These are phyloP conservation scores for Neoboletus brunneissimus DNA, from an alignment of 768 basidiomycete species.

Conservation along the genomic window DNA sequence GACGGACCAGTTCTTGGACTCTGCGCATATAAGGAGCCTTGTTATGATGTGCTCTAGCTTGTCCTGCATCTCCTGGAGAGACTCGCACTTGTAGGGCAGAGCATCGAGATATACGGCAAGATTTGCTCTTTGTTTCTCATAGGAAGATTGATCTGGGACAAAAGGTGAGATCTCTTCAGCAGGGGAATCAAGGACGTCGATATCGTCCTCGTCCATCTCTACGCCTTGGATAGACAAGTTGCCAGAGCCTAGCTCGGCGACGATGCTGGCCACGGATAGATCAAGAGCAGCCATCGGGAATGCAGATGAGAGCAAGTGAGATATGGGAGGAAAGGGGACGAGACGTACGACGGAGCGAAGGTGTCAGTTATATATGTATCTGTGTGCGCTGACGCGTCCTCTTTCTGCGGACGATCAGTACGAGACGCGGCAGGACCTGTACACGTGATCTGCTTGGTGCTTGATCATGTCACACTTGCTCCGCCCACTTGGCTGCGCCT, in stretches of 20 bases:
- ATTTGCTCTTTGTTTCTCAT: conserved; percentile 57
- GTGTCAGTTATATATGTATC: conserved; percentile 14
- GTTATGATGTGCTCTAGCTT: conserved; percentile 67
- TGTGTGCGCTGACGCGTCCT: conserved; percentile 31
- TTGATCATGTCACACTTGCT: conserved; percentile 10
- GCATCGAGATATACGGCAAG: conserved; percentile 66
- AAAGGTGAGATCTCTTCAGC: conserved; percentile 28
- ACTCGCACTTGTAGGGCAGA: conserved; percentile 72
- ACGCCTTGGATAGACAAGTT: conserved; percentile 22
- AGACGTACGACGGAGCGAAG: conserved; percentile 24
- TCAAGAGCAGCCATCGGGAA: conserved; percentile 23
- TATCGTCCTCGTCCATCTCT: conserved; percentile 60
- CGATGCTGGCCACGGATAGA: conserved; percentile 19
- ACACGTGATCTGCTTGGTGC: conserved; percentile 12
- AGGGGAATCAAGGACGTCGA: conserved; percentile 43
- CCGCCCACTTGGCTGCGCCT: neutral
- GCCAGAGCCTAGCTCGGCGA: conserved; percentile 26
- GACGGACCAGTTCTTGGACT: conserved; percentile 70
- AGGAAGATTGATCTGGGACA: conserved; percentile 34
- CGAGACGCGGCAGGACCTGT: neutral
- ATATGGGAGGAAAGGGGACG: conserved; percentile 12
- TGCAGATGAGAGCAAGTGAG: conserved; percentile 20
- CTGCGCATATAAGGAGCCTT: conserved; percentile 67
- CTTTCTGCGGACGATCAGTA: conserved; percentile 1
- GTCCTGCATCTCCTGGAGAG: conserved; percentile 65